Base-by-base conservation (phyloP, 2,329 filamentous ascomycete species). In the Clarireedia hainanense region DNA sequence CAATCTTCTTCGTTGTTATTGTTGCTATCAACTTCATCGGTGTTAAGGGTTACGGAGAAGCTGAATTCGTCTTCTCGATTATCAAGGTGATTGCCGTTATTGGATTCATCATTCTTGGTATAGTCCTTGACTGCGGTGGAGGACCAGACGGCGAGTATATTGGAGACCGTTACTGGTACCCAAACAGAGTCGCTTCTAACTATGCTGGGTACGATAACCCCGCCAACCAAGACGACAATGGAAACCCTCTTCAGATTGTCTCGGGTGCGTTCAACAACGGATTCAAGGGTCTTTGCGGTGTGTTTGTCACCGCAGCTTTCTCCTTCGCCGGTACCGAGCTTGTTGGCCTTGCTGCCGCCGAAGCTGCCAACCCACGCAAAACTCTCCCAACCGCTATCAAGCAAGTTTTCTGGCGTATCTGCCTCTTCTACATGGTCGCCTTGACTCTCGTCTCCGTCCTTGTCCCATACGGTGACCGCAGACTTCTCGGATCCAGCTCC, bases 31-130 rank as follows among this genome's bases (percentile, higher is more conserved):
- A 96, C 68, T 72, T 95, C 61, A 94, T 92, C 64, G 90, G 91
- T 53, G 87, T 96, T 60, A 87, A 86, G 65, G 89, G 87, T 26
- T 95, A 95, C 63, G 90, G 89, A 67, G 90, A 95, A 70, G 89
- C 88, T 14, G 90, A 95, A 66, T 95, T 95, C 63, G 74, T 91
- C 55, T 94, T 95, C 68, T 88, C 88, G 26, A 84, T 91, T 53
- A 76, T 96, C 73, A 96, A 96, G 69, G 83, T 96, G 53, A 76
- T 71, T 12, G 80, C 83, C 23, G 80, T 82, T 58, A 71, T 78
- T 9, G 83, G 82, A 5, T 86, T 86, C 67, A 86, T 86, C 66
- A 76, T 87, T 61, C 71, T 85, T 26, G 81, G 79, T 46, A 81
- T 85, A 53, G 69, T 84, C 55, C 76, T 84, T 64, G 76, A 82